Conservation (phyloP, 495 filamentous ascomycete genomes). For the Parathielavia appendiculata region DNA sequence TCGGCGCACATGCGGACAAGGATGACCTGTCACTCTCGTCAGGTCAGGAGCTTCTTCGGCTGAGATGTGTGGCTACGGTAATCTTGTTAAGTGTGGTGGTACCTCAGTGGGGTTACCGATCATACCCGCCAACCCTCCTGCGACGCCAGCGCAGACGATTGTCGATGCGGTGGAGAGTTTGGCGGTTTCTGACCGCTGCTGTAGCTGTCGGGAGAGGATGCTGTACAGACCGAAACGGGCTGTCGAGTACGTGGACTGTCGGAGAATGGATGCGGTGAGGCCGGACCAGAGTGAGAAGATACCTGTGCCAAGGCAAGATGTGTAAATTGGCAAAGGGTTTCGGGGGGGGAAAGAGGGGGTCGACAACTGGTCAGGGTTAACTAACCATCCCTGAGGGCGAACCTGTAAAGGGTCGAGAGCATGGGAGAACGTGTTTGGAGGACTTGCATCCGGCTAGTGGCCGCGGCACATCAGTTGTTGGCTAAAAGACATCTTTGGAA, state of each 20-base stretch:
- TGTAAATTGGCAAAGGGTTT: background rate
- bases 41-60: too few species aligned
- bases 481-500: background rate
- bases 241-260: conserved; percentile 40
- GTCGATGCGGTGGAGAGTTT: conserved; percentile 28
- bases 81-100: background rate
- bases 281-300: conserved; percentile 37
- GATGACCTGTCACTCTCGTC: conserved; percentile 34
- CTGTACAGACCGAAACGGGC: conserved; percentile 38
- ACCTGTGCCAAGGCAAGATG: conserved; percentile 12
- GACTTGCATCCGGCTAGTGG: conserved; percentile 37
- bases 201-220: conserved; percentile 27
- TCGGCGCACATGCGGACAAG: conserved; percentile 77
- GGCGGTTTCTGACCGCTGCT: conserved; percentile 18
- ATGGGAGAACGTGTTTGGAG: conserved; percentile 31
- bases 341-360: too few species aligned
- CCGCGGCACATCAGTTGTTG: background rate
- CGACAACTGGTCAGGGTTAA: background rate
- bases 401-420: conserved; percentile 32
- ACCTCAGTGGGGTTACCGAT: conserved; percentile 74
- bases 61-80: too few species aligned
- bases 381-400: conserved; percentile 36
- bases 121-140: conserved; percentile 70
- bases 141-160: conserved; percentile 36
- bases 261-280: conserved; percentile 37